These are phyloP conservation scores for Komagataella mondaviorum DNA, from an alignment of 805 yeast genomes.

Conservation along the genomic window DNA sequence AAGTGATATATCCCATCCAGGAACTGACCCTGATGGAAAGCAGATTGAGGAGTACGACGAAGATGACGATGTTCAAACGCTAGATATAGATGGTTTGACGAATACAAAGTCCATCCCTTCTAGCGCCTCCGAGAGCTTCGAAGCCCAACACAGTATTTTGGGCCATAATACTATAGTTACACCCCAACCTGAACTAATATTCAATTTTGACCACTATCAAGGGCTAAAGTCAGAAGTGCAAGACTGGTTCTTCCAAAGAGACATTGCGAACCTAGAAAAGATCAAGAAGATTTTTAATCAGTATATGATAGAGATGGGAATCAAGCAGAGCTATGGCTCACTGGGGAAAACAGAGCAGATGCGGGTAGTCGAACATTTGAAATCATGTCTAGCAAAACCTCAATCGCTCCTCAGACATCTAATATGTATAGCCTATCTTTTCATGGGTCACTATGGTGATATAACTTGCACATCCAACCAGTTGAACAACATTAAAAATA, in stretches of 20 bases:
- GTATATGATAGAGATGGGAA: not conserved
- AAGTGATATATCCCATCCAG: constrained; percentile 12
- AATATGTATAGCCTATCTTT: constrained; percentile 13
- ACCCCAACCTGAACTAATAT: not conserved
- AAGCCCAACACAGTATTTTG: not conserved
- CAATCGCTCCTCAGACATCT: constrained; percentile 5
- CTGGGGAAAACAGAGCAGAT: not conserved
- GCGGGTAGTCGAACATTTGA: not conserved
- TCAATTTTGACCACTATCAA: not conserved
- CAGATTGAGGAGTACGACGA: constrained; percentile 17
- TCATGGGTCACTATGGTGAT: constrained; percentile 16
- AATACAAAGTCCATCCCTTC: not conserved
- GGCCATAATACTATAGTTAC: not conserved
- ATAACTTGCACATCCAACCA: constrained; percentile 10
- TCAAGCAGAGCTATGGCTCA: not conserved
- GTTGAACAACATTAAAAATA: constrained; percentile 10
- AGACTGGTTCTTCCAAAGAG: not conserved
- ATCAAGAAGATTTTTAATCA: not conserved
- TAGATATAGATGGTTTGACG: not conserved
- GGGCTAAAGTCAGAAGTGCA: not conserved
- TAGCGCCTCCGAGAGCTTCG: not conserved
- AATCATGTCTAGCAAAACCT: not conserved
- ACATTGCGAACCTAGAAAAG: not conserved
- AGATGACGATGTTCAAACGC: constrained; percentile 11
- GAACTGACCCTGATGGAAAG: constrained; percentile 15